Evolutionary conservation across 2,329 filamentous ascomycete species (phyloP), one percentile per base, ranked within the genome.

Genomic region (Didymella exigua): DNA sequence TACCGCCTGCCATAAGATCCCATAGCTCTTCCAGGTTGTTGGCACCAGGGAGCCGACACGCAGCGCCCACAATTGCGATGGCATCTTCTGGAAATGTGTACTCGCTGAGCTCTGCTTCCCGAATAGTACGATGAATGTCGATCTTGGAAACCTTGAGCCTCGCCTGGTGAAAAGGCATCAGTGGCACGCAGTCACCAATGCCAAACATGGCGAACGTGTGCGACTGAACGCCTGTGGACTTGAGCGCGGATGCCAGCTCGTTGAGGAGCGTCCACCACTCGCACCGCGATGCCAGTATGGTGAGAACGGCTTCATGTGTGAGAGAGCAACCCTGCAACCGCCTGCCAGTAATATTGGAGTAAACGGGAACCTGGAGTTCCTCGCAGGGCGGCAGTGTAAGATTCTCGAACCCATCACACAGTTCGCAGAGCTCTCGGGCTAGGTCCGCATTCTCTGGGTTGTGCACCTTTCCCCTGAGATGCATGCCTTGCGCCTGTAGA

Each of bases 391-490:
- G 27, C 16, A 24, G 5, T 11, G 23, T 44, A 26, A 40, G 36
- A 40, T n/a, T 33, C 30, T 33, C 30, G 14, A 33, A 33, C 13
- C n/a, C 30, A n/a, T 33, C 30, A n/a, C 30, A 33, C 30, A 33
- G n/a, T 33, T 33, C 30, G 14, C 30, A 33, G 4, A 33, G 30
- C 30, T 33, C 30, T 29, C 26, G 26, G 6, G 6, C 26, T 5
- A 29, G 26, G 5, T 29, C 26, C 26, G 31, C 46, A 11, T 66
- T 66, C 43, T 65, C 63, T 6, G 63, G 63, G 36, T 65, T 66
- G 43, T 66, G 63, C 33, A 60, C 58, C 49, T 66, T 65, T 13
- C 63, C 63, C 4, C 58, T 47, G 26, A 66, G 44, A 29, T 66
- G 53, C 18, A 65, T 66, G n/a, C 46, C 52, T 1, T 59, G 48